Evolutionary conservation across 108 stramenopile genomes (phyloP).

Genomic region (Nitzschia putrida): DNA sequence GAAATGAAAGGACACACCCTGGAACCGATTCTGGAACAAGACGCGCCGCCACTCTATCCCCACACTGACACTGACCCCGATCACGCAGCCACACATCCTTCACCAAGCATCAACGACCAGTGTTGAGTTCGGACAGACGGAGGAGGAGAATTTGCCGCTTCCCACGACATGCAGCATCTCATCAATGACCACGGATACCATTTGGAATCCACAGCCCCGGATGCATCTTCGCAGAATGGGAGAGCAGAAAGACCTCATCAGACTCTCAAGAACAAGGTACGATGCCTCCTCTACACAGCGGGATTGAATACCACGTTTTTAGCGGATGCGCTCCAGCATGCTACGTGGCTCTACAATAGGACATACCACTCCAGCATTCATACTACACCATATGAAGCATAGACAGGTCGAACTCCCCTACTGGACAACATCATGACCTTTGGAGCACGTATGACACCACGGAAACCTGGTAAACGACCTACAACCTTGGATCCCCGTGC

Average conservation of each 20-base stretch:
- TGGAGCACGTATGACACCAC: slow-evolving; percentile 10
- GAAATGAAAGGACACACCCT: not conserved
- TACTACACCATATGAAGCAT: not conserved
- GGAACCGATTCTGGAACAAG: too few species aligned
- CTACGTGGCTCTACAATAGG: slow-evolving; percentile 15
- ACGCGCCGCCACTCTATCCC: too few species aligned
- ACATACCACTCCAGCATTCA: slow-evolving; percentile 5
- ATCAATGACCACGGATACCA: not conserved
- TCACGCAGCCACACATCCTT: too few species aligned
- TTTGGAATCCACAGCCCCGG: slow-evolving; percentile 1
- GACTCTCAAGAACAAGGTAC: not conserved
- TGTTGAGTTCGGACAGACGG: slow-evolving; percentile 3
- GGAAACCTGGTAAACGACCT: slow-evolving; percentile 10
- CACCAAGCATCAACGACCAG: too few species aligned
- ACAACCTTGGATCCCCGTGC: slow-evolving; percentile 3
- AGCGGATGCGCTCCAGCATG: slow-evolving; percentile 16
- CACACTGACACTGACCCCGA: too few species aligned
- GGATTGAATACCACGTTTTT: slow-evolving; percentile 15
- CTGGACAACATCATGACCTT: slow-evolving; percentile 10
- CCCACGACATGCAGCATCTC: not conserved
- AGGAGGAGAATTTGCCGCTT: slow-evolving; percentile 13
- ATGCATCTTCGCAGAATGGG: slow-evolving; percentile 17
- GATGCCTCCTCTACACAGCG: slow-evolving; percentile 20
- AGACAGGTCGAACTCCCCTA: not conserved
- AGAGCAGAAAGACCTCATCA: slow-evolving; percentile 17